Percentiles rank a stretch among this genome's conserved stretches.
Evolutionary conservation across 257 asterid genomes (phyloP).

Genomic region (Scutellaria baicalensis): DNA sequence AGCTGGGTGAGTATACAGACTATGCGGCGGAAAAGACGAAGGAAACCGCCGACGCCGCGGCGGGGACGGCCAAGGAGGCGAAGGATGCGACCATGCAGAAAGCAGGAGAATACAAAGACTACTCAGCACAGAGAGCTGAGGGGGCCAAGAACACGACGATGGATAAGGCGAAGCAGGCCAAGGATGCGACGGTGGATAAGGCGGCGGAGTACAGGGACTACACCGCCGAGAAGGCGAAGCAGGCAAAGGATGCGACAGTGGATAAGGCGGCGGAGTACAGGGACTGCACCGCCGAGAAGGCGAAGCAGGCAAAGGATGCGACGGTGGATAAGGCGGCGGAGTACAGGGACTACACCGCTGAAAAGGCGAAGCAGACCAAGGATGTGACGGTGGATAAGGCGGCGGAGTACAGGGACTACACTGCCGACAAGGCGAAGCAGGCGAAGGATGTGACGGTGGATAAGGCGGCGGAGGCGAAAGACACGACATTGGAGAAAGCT

Average conservation of each 20-base stretch:
- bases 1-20: conserved; percentile 15
- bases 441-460: conserved; percentile 6
- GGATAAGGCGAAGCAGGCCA: conserved; percentile 8
- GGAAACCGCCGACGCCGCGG: background rate
- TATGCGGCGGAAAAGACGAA: conserved; percentile 17
- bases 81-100: conserved; percentile 16
- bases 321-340: conserved; percentile 17
- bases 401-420: background rate
- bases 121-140: conserved; percentile 20
- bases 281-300: conserved; percentile 11
- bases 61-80: conserved; percentile 1
- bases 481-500: conserved; percentile 18
- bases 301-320: conserved; percentile 5
- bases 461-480: conserved; percentile 7
- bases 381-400: conserved; percentile 17
- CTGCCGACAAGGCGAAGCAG: conserved; percentile 4
- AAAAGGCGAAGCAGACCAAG: conserved; percentile 37
- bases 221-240: conserved; percentile 40
- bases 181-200: conserved; percentile 18
- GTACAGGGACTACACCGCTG: conserved; percentile 29
- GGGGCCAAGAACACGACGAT: conserved; percentile 3
- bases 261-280: conserved; percentile 2
- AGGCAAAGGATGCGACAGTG: conserved; percentile 4
- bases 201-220: conserved; percentile 23
- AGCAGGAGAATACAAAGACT: conserved; percentile 22